Percentiles rank a stretch among this genome's conserved stretches.
Evolutionary conservation across 768 basidiomycete species (phyloP).

Genomic region (Trametes maxima): DNA sequence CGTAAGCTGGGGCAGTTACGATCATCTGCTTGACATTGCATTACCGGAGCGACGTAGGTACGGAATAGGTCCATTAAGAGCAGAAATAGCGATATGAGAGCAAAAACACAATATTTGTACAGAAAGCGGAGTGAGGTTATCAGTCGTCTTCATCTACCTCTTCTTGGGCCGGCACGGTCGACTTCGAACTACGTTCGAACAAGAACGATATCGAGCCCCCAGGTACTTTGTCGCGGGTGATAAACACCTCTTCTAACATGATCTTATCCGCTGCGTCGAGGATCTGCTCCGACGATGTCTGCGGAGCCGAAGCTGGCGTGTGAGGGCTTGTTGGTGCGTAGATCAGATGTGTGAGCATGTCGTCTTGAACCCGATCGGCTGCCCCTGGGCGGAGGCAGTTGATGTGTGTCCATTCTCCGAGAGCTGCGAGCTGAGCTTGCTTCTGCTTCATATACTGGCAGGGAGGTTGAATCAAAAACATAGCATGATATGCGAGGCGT

Average conservation of each 20-base stretch:
- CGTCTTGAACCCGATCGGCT: slow-evolving; percentile 60
- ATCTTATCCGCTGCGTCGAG: slow-evolving; percentile 52
- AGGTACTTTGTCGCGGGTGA: slow-evolving; percentile 47
- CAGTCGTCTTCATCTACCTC: slow-evolving; percentile 12
- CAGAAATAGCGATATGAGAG: not conserved
- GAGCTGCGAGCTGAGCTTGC: slow-evolving; percentile 65
- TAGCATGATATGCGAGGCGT: not conserved
- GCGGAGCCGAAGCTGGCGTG: slow-evolving; percentile 13
- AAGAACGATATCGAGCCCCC: slow-evolving; percentile 77
- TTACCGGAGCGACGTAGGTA: not conserved
- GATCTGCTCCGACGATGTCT: slow-evolving; percentile 37
- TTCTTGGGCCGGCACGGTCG: slow-evolving; percentile 19
- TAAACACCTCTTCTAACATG: slow-evolving; percentile 34
- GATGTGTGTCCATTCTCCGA: slow-evolving; percentile 86
- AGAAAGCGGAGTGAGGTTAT: not conserved
- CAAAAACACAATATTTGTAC: not conserved
- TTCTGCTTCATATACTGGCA: slow-evolving; percentile 67
- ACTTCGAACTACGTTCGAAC: slow-evolving; percentile 61
- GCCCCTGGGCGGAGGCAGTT: slow-evolving; percentile 59
- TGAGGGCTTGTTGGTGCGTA: slow-evolving; percentile 26
- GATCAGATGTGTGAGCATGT: slow-evolving; percentile 58
- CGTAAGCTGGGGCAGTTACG: not conserved
- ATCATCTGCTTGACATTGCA: not conserved
- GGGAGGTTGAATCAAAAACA: slow-evolving; percentile 15
- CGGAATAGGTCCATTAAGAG: not conserved